Evolutionary conservation across 2,329 filamentous ascomycete genomes (phyloP).

Genomic region (Ophiocordyceps robertsii): DNA sequence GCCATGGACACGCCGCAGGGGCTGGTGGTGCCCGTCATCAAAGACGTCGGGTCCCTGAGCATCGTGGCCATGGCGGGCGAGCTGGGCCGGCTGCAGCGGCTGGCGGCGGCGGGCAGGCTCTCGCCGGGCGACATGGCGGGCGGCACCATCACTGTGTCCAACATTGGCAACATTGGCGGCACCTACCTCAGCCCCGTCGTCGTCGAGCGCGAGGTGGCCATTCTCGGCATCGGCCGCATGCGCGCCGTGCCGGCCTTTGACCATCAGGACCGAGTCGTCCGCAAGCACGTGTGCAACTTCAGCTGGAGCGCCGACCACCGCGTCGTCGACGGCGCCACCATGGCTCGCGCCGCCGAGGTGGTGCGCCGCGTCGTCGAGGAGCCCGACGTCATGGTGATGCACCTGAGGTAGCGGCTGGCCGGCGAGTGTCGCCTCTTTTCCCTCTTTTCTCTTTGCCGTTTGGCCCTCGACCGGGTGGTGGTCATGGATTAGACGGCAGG

Average conservation of each 20-base stretch:
- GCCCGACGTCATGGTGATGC: constrained; percentile 76
- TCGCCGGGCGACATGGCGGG: constrained; percentile 62
- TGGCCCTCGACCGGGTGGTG: no score
- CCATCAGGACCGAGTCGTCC: constrained; percentile 45
- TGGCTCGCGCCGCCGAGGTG: constrained; percentile 78
- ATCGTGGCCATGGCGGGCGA: constrained; percentile 69
- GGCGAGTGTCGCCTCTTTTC: constrained; percentile 7
- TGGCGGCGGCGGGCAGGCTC: constrained; percentile 65
- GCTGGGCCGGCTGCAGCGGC: constrained; percentile 56
- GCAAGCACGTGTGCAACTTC: constrained; percentile 73
- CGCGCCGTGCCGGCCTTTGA: constrained; percentile 71
- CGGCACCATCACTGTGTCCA: constrained; percentile 90
- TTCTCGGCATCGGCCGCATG: constrained; percentile 76
- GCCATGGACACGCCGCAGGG: constrained; percentile 89
- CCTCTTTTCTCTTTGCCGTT: no score
- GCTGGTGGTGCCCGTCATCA: constrained; percentile 83
- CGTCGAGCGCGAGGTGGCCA: constrained; percentile 80
- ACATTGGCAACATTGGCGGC: constrained; percentile 90
- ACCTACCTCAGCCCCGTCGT: constrained; percentile 87
- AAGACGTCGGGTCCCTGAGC: constrained; percentile 64
- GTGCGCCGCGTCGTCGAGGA: constrained; percentile 70
- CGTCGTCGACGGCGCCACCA: constrained; percentile 86
- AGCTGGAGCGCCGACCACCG: constrained; percentile 96
- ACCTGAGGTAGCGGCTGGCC: constrained; percentile 66
- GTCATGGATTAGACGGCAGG: no score